Evolutionary conservation across 208 protist species (phyloP).

Genomic region (Trypanosomatidae sp.): DNA sequence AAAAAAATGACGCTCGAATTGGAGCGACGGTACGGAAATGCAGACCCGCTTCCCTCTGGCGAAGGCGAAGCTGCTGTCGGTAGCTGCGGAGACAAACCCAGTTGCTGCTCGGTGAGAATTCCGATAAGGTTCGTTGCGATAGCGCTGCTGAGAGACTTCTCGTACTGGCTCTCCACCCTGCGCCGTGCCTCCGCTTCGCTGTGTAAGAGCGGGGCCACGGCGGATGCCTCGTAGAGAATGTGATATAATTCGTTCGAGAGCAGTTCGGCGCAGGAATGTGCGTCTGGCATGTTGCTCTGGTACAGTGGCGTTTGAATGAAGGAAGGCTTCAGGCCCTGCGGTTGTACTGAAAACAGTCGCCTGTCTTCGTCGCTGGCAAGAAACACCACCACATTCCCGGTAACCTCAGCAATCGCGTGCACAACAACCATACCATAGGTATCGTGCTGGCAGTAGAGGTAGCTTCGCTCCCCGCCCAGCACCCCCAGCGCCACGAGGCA

Average conservation of each 20-base stretch:
- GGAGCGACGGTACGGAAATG: constrained; percentile 18
- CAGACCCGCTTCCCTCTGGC: background rate
- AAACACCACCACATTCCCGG: constrained; percentile 68
- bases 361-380: constrained; percentile 73
- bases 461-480: constrained; percentile 84
- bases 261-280: constrained; percentile 50
- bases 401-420: constrained; percentile 64
- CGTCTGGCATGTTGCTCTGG: constrained; percentile 40
- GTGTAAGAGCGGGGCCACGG: constrained; percentile 59
- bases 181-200: constrained; percentile 52
- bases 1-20: constrained; percentile 31
- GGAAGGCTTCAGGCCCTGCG: constrained; percentile 65
- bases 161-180: constrained; percentile 52
- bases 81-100: background rate
- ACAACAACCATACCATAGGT: constrained; percentile 84
- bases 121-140: constrained; percentile 52
- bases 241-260: constrained; percentile 58
- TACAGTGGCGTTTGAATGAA: constrained; percentile 86
- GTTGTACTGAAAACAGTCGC: constrained; percentile 64
- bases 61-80: background rate
- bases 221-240: constrained; percentile 64
- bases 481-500: constrained; percentile 76
- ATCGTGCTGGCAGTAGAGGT: constrained; percentile 77
- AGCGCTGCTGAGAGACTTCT: constrained; percentile 29
- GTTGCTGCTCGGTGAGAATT: constrained; percentile 29